phyloP scores from a whole-genome alignment of 768 basidiomycete species.

The Boletales sp. region DNA sequence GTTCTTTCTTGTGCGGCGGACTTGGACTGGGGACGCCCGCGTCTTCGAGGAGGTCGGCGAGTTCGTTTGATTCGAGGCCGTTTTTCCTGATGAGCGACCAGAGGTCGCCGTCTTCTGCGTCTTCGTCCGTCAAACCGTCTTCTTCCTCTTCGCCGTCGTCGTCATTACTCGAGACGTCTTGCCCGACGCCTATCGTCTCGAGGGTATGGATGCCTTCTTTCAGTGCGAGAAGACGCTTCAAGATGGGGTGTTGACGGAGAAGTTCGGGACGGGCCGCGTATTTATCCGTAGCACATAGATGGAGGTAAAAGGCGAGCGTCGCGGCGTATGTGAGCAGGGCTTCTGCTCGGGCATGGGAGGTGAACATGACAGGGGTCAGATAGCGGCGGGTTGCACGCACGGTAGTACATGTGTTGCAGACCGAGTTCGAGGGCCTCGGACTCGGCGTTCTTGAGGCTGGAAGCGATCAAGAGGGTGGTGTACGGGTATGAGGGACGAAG shows the following conservation, averaged over 20 bases:
- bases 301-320: slow-evolving; percentile 87
- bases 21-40: slow-evolving; percentile 28
- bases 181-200: slow-evolving; percentile 79
- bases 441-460: slow-evolving; percentile 47
- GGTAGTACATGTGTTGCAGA: slow-evolving; percentile 83
- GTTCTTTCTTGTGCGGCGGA: slow-evolving; percentile 19
- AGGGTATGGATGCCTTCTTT: slow-evolving; percentile 80
- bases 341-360: slow-evolving; percentile 46
- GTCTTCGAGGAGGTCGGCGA: slow-evolving; percentile 56
- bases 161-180: slow-evolving; percentile 45
- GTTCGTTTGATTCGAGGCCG: slow-evolving; percentile 43
- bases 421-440: slow-evolving; percentile 58
- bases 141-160: slow-evolving; percentile 37
- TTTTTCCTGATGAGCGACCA: slow-evolving; percentile 40
- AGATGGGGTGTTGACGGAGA: slow-evolving; percentile 67
- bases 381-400: slow-evolving; percentile 44
- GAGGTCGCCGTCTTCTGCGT: slow-evolving; percentile 38
- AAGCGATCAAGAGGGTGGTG: neutral
- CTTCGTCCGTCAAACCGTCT: slow-evolving; percentile 36
- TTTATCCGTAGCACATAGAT: slow-evolving; percentile 71
- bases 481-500: neutral
- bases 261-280: slow-evolving; percentile 58
- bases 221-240: slow-evolving; percentile 72
- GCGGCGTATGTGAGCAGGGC: slow-evolving; percentile 87
- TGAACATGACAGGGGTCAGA: neutral